These are phyloP conservation scores for Breviolum minutum DNA, from an alignment of 73 alveolate species.

Conservation along the genomic window DNA sequence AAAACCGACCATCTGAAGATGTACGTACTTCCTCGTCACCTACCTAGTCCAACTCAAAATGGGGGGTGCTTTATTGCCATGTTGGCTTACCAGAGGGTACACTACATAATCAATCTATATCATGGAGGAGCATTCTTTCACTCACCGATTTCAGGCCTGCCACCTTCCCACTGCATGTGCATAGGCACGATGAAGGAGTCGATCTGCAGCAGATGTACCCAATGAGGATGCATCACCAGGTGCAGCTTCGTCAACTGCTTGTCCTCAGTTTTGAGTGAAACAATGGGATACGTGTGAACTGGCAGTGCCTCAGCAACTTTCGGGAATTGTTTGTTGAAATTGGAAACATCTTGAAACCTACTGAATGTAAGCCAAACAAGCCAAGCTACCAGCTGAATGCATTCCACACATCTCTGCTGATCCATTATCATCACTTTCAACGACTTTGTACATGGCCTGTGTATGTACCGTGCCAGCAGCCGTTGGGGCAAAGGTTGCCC, in stretches of 20 bases:
- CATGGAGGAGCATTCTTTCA: neutral
- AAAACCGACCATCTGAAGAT: too few relatives aligned
- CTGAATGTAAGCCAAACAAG: neutral
- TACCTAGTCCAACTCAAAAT: neutral
- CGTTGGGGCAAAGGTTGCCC: neutral
- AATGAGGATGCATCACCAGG: neutral
- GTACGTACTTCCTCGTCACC: too few relatives aligned
- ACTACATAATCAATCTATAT: neutral
- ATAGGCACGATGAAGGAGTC: slow-evolving; percentile 31
- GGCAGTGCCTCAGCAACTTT: too few relatives aligned
- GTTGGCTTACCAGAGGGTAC: too few relatives aligned
- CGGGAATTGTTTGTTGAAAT: too few relatives aligned
- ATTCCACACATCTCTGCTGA: neutral
- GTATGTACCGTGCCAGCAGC: neutral
- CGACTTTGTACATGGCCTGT: neutral
- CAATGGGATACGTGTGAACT: neutral
- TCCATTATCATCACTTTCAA: neutral
- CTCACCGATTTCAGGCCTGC: slow-evolving; percentile 19
- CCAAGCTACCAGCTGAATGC: neutral
- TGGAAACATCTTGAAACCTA: neutral
- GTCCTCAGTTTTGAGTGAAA: neutral
- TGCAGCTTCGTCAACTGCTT: neutral
- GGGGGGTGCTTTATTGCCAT: neutral
- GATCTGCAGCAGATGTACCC: neutral
- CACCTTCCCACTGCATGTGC: slow-evolving; percentile 62